Base-by-base conservation (phyloP, 495 filamentous ascomycete genomes). In the Neurospora hispaniola region DNA sequence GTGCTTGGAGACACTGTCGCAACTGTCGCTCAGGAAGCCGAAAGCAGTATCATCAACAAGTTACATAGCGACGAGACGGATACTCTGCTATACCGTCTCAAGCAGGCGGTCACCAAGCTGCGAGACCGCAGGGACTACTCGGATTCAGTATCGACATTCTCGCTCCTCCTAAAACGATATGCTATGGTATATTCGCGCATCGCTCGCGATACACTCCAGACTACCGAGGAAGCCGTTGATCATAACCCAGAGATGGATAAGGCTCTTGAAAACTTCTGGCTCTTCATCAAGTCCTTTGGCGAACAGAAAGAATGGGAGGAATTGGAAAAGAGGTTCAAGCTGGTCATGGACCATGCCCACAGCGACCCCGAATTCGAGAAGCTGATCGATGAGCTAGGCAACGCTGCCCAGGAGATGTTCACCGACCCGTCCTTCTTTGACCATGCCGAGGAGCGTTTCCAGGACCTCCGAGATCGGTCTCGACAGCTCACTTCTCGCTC, bases 381-480 rank as follows among this genome's bases (percentile, higher is more conserved):
- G 78, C 79, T 96, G 40, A 87, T 96, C 80, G 84, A 82, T 11
- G 90, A 94, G 38, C 81, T 94, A 6, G 91, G 90, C 1, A 86
- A 86, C 69, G 88, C 91, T 5, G 75, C 96, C 5, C 91, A 96
- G 78, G 90, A 92, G 69, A 88, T 98, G 79, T 83, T 97, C n/a
- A 96, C 88, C 0, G 91, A 98, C 75, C 94, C 94, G 0, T 85
- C 88, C 3, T 97, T 96, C 78, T 91, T 96, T 75, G 90, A 92
- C 59, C 85, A 90, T 20, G 89, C 89, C 2, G 82, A 85, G 27
- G 84, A 92, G 76, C 93, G 92, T 71, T 84, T 97, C 42, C 82
- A 89, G 69, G 89, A 93, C 68, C 84, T 97, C 8, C 88, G 90
- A 59, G 85, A 87, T 71, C 90, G 91, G 78, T 90, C 89, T 11